Evolutionary conservation across 169 alveolate genomes (phyloP).

Genomic region (Amoebophrya sp.): DNA sequence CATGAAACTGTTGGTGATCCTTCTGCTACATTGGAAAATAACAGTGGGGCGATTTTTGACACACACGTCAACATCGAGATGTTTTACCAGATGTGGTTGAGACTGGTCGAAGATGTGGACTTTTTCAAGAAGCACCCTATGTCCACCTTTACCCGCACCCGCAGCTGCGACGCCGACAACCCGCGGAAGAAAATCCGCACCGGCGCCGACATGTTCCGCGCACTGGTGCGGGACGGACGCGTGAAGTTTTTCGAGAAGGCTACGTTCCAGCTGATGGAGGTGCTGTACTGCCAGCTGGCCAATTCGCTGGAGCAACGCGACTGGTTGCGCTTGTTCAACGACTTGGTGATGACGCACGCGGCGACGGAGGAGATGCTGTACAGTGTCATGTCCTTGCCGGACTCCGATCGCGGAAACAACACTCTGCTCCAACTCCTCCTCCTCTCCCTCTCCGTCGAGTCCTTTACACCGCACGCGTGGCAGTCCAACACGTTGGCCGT

Average conservation of each 20-base stretch:
- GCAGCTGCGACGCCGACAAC: too few species aligned
- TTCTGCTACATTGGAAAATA: too few species aligned
- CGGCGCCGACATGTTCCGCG: too few species aligned
- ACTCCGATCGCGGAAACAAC: not conserved
- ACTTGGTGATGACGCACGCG: not conserved
- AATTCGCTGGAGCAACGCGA: not conserved
- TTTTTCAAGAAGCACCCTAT: too few species aligned
- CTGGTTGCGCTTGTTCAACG: not conserved
- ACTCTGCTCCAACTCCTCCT: not conserved
- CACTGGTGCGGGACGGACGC: too few species aligned
- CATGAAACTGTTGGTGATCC: too few species aligned
- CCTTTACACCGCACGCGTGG: constrained; percentile 5
- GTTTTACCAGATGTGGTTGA: too few species aligned
- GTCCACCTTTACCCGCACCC: too few species aligned
- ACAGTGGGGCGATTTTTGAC: too few species aligned
- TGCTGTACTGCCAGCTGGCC: not conserved
- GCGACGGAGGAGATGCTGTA: not conserved
- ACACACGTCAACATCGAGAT: too few species aligned
- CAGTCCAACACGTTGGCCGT: not conserved
- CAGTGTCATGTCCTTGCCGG: not conserved
- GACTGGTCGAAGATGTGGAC: too few species aligned
- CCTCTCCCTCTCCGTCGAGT: not conserved
- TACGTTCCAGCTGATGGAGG: not conserved
- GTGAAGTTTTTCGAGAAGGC: not conserved
- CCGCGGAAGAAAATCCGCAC: too few species aligned